Evolutionary conservation across 495 filamentous ascomycete species (phyloP).

Genomic region (Daldinia bambusicola): DNA sequence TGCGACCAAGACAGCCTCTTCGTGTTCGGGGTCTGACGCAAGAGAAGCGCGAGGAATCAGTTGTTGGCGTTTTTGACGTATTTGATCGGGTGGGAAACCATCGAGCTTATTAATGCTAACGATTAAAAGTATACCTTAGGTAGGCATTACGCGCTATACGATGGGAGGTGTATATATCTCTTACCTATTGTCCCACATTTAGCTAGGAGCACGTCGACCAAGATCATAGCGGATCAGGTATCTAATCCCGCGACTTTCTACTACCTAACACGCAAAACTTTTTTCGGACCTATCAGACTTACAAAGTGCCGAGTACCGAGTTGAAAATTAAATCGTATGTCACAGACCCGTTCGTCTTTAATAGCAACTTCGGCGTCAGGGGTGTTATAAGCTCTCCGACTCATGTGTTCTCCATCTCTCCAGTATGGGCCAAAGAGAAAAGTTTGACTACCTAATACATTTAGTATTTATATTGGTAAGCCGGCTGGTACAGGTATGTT

Average conservation of each 20-base stretch:
- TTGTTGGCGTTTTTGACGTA: neutral
- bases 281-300: slow-evolving; percentile 1
- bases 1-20: neutral
- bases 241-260: neutral
- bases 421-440: neutral
- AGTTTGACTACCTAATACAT: slow-evolving; percentile 18
- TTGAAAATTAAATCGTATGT: neutral
- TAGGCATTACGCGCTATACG: neutral
- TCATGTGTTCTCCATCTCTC: neutral
- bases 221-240: neutral
- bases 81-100: neutral
- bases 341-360: neutral
- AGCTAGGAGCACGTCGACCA: neutral
- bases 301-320: neutral
- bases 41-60: neutral
- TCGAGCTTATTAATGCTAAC: neutral
- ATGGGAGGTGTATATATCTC: neutral
- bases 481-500: slow-evolving; percentile 5
- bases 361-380: slow-evolving; percentile 3
- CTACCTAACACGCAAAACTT: neutral
- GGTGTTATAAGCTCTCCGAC: slow-evolving; percentile 2
- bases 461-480: neutral
- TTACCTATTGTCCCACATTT: neutral
- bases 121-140: neutral
- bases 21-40: neutral